Conservation (phyloP, 2,329 filamentous ascomycete genomes). For the Stagonosporopsis tanaceti region DNA sequence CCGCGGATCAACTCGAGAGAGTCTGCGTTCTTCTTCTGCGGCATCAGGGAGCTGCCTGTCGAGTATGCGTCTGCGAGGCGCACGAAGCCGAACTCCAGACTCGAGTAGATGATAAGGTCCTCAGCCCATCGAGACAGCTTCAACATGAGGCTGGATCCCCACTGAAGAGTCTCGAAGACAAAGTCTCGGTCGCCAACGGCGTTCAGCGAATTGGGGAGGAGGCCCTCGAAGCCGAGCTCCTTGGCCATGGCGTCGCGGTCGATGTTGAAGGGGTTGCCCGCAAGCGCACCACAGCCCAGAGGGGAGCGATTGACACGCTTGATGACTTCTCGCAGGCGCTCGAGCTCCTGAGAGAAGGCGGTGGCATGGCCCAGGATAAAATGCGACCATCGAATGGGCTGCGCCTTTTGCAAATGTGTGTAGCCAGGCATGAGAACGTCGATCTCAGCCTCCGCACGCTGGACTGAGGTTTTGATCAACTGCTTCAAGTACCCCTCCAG, state of each 20-base stretch:
- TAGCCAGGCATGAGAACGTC: conserved; percentile 86
- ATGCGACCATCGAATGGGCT: conserved; percentile 82
- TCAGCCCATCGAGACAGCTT: conserved; percentile 84
- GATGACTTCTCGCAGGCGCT: conserved; percentile 77
- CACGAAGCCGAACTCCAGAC: conserved; percentile 78
- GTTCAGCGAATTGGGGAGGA: conserved; percentile 80
- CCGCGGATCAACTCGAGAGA: conserved; percentile 78
- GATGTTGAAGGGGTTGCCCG: conserved; percentile 83
- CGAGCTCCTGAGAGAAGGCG: conserved; percentile 75
- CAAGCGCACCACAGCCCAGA: conserved; percentile 78
- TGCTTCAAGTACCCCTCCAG: conserved; percentile 74
- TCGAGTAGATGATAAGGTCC: conserved; percentile 84
- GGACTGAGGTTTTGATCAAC: conserved; percentile 73
- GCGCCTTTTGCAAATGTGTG: conserved; percentile 84
- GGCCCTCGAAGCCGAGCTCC: conserved; percentile 80
- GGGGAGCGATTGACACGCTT: conserved; percentile 76
- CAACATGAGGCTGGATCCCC: conserved; percentile 78
- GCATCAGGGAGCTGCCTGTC: conserved; percentile 80
- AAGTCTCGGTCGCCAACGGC: conserved; percentile 83
- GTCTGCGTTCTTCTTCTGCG: conserved; percentile 85
- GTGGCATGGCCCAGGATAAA: conserved; percentile 80
- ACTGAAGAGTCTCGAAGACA: conserved; percentile 81
- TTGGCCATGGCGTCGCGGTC: conserved; percentile 80
- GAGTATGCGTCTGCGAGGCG: conserved; percentile 80
- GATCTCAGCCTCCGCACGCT: conserved; percentile 76